Evolutionary conservation across 352 stramenopile species (phyloP), one percentile per base, ranked within the genome.

Genomic region (Phytophthora podocarpi): DNA sequence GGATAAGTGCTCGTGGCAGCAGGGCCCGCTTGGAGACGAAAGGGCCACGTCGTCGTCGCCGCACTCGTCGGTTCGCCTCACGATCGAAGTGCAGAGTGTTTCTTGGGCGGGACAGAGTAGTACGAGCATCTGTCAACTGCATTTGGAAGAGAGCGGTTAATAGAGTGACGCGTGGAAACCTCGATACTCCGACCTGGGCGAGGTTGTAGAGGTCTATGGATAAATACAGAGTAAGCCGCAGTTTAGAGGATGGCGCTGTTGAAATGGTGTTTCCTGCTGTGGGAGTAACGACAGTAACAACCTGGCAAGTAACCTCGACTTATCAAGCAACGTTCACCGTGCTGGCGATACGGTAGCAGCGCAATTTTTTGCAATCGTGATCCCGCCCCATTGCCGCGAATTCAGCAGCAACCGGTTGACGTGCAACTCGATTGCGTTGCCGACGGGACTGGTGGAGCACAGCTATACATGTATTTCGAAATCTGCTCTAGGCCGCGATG

Each of bases 41-140:
- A 43, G 27, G 20, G 62, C 34, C 43, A 63, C 56, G 56, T 70
- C 61, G 55, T n/a, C 47, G 18, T 54, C 55, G 23, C 66, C 55
- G 55, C 34, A 53, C 28, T 24, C 30, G 28, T 41, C 49, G 12
- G 56, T 35, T 64, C 59, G 52, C 46, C 43, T 71, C 18, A 71
- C 61, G 45, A 55, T 74, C 37, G 60, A 74, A 45, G 34, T 74
- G 23, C 48, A 67, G 8, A 70, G 66, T 57, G 31, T 71, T 18
- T 74, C 66, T 36, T 74, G 66, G 66, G 34, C 61, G 10, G 66
- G 66, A 8, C 54, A 67, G 34, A 47, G 43, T 64, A 60, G 59
- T 31, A 63, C 42, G 20, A 27, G 11, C 35, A 27, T 60, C 15
- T 71, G 60, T 46, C 56, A 45, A 41, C 26, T 74, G 42, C 59